Evolutionary conservation across 345 rosid genomes (phyloP), one percentile per base, ranked within the genome.

Genomic region (Camelina laxa): DNA sequence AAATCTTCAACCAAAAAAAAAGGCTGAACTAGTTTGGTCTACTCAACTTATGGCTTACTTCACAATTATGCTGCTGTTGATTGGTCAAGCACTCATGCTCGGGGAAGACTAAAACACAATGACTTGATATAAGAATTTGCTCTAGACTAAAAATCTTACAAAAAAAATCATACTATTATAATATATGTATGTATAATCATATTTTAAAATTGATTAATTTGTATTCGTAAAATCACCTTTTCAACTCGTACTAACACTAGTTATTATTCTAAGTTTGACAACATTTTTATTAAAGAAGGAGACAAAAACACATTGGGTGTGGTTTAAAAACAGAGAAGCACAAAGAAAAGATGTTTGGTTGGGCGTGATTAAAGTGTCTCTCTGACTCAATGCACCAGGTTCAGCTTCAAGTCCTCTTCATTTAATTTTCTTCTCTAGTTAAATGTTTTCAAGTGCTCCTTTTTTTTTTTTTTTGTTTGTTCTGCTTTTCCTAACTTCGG

Each of bases 331-430:
- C 67, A 57, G 27, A 65, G 70, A 64, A 14, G 71, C 68, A 31
- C 30, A 21, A 38, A 35, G 67, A 77, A 64, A 71, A 65, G 62
- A 70, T 73, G 79, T 80, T 69, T 68, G 77, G 71, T 69, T 73
- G 80, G 82, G 80, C 78, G 64, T 80, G 80, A 68, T 50, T 41
- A 72, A 62, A 73, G 76, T 54, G 68, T 54, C 38, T 51, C 50
- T 47, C 66, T 59, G 73, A 76, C 69, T 69, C 76, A 20, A 44
- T 59, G 53, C 62, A 70, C 60, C 68, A 63, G 70, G 51, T 67
- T 59, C 35, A 74, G 80, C n/a, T 68, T 61, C 47, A 81, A 67
- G 66, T 71, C 75, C 36, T 65, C 49, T 78, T 70, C 79, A 60
- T 64, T 78, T 31, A 47, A 60, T 41, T 58, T 22, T 21, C 27